Evolutionary conservation across 306 rosid genomes (phyloP).

Genomic region (Neltuma alba): DNA sequence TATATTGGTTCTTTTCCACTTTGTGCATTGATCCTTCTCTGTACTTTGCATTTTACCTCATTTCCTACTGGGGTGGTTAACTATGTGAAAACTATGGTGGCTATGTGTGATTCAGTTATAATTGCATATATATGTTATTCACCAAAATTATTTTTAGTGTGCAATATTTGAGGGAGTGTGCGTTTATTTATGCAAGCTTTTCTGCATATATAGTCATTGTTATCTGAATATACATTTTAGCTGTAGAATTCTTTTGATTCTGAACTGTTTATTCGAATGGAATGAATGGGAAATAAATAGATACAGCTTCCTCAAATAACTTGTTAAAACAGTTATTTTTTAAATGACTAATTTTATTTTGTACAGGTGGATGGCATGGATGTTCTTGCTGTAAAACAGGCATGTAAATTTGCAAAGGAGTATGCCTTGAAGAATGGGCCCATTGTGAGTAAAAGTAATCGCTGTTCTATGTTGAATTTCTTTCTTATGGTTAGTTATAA

Average conservation of each 20-base stretch:
- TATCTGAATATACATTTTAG: slow-evolving; percentile 9
- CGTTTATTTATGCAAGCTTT: neutral
- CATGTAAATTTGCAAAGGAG: slow-evolving; percentile 86
- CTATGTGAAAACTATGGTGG: slow-evolving; percentile 12
- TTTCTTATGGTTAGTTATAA: slow-evolving; percentile 8
- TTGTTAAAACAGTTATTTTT: neutral
- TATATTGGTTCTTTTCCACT: slow-evolving; percentile 15
- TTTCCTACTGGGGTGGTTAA: slow-evolving; percentile 17
- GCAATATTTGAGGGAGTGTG: neutral
- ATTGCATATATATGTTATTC: slow-evolving; percentile 13
- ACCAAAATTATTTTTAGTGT: neutral
- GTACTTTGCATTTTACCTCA: neutral
- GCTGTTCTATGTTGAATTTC: slow-evolving; percentile 13
- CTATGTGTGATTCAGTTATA: neutral
- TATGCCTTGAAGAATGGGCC: too few relatives aligned
- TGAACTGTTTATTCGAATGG: too few relatives aligned
- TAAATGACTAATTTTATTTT: slow-evolving; percentile 23
- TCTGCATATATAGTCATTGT: slow-evolving; percentile 16
- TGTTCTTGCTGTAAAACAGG: slow-evolving; percentile 85
- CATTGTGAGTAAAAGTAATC: slow-evolving; percentile 65
- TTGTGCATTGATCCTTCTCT: slow-evolving; percentile 14
- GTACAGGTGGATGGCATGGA: slow-evolving; percentile 93
- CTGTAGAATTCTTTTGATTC: too few relatives aligned
- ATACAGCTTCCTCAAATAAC: too few relatives aligned
- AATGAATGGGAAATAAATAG: too few relatives aligned